Conservation (phyloP, 768 basidiomycete species). For the Pseudohyphozyma bogoriensis region DNA sequence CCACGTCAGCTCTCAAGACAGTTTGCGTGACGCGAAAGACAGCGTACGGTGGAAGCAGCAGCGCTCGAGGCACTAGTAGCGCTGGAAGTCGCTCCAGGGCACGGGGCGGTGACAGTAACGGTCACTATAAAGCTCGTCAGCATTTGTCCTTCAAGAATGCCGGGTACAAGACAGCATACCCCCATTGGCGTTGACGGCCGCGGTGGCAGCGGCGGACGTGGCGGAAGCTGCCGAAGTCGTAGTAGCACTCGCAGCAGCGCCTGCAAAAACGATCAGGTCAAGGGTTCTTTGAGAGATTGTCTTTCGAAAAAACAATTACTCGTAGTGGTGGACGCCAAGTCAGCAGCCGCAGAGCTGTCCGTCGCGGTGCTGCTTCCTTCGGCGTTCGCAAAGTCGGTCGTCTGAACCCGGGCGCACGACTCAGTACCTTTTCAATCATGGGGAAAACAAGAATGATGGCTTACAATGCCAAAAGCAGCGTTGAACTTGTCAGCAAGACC, state of each 20-base stretch:
- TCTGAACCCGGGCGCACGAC: neutral
- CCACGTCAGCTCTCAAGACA: too few relatives aligned
- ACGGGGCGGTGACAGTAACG: neutral
- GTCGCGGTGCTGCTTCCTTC: neutral
- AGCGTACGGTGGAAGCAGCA: too few relatives aligned
- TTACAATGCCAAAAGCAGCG: neutral
- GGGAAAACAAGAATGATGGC: neutral
- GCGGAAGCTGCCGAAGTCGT: neutral
- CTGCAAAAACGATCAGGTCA: neutral
- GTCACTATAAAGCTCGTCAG: neutral
- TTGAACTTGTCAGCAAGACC: neutral
- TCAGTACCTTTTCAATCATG: neutral
- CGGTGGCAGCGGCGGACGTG: neutral
- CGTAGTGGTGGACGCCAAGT: neutral
- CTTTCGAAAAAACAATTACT: neutral
- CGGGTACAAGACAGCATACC: neutral
- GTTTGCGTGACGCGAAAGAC: too few relatives aligned
- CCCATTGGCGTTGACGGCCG: neutral
- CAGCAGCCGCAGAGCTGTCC: neutral
- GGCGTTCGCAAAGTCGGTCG: neutral
- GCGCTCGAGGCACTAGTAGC: neutral
- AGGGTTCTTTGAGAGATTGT: too few relatives aligned
- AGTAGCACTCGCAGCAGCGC: neutral
- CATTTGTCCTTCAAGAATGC: too few relatives aligned
- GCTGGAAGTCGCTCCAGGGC: neutral